Evolutionary conservation across 2,329 filamentous ascomycete species (phyloP).

Genomic region (Dichotomopilus funicola): DNA sequence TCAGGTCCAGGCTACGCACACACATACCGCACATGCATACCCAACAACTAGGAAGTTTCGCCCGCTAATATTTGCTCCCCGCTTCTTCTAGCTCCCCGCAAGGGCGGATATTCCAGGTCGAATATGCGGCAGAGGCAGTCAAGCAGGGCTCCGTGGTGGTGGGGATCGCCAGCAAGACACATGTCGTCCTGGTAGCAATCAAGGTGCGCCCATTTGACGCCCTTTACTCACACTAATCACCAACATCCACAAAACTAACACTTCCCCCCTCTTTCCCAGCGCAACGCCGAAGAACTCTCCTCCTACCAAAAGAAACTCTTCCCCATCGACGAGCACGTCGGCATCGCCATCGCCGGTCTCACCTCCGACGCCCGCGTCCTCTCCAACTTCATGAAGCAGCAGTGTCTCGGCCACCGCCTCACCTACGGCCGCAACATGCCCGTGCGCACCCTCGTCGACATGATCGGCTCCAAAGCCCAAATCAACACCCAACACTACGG

Average conservation of each 20-base stretch:
- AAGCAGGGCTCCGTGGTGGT: constrained; percentile 99
- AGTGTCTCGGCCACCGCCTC: constrained; percentile 90
- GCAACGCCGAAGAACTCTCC: constrained; percentile 97
- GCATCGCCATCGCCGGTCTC: constrained; percentile 90
- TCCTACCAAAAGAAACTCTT: constrained; percentile 99
- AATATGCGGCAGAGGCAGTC: constrained; percentile 97
- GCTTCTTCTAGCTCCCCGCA: constrained; percentile 74
- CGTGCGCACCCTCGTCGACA: constrained; percentile 77
- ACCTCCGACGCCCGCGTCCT: constrained; percentile 97
- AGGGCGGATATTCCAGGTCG: constrained; percentile 98
- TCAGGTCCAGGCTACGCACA: not conserved
- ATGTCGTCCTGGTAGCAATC: constrained; percentile 89
- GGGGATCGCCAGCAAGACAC: constrained; percentile 94
- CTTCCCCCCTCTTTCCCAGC: constrained; percentile 45
- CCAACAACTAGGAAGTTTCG: too few species aligned
- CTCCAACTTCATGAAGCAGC: constrained; percentile 99
- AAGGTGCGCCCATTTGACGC: constrained; percentile 58
- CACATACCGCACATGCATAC: not conserved
- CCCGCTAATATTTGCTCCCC: not conserved
- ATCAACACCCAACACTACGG: constrained; percentile 97
- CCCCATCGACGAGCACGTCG: constrained; percentile 89
- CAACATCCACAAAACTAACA: not conserved
- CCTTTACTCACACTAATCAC: not conserved
- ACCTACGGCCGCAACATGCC: constrained; percentile 94
- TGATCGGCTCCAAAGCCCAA: constrained; percentile 95